phyloP scores from a whole-genome alignment of 495 filamentous ascomycete species.

The Trypethelium eluteriae region DNA sequence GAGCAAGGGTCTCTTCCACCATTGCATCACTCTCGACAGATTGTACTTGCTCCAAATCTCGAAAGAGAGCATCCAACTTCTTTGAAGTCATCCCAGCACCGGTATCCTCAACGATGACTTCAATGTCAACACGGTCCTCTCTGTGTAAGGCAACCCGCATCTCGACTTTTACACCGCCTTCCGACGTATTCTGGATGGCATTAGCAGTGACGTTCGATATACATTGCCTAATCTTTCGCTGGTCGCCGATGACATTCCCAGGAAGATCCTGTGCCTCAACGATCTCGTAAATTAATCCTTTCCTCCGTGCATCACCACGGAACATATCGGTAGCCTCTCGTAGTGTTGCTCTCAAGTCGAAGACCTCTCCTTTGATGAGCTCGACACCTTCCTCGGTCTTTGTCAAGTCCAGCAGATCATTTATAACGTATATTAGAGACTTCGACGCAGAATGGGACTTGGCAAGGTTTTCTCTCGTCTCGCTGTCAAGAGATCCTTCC shows the following conservation, averaged over 20 bases:
- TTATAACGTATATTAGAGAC: constrained; percentile 91
- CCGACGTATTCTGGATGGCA: constrained; percentile 69
- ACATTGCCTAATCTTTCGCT: constrained; percentile 67
- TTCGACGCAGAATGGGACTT: constrained; percentile 93
- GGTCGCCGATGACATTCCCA: constrained; percentile 66
- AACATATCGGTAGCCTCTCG: constrained; percentile 70
- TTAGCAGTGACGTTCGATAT: constrained; percentile 80
- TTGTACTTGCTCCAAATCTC: constrained; percentile 81
- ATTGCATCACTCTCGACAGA: constrained; percentile 42
- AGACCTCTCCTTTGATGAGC: constrained; percentile 72
- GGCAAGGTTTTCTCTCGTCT: constrained; percentile 80
- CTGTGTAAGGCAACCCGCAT: constrained; percentile 42
- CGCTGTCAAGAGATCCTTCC: constrained; percentile 70
- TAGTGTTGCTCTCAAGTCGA: constrained; percentile 67
- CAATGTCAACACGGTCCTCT: constrained; percentile 49
- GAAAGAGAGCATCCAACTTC: constrained; percentile 70
- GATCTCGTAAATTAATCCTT: constrained; percentile 61
- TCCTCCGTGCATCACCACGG: constrained; percentile 64
- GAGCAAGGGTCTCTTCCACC: constrained; percentile 34
- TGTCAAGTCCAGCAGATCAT: constrained; percentile 87
- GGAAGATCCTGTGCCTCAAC: constrained; percentile 64
- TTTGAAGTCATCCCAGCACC: constrained; percentile 67
- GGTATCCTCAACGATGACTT: constrained; percentile 71
- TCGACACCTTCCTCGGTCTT: constrained; percentile 78
- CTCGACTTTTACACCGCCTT: constrained; percentile 67